Conservation (phyloP, 1,284 basidiomycete species). For the Fomitopsis palustris region DNA sequence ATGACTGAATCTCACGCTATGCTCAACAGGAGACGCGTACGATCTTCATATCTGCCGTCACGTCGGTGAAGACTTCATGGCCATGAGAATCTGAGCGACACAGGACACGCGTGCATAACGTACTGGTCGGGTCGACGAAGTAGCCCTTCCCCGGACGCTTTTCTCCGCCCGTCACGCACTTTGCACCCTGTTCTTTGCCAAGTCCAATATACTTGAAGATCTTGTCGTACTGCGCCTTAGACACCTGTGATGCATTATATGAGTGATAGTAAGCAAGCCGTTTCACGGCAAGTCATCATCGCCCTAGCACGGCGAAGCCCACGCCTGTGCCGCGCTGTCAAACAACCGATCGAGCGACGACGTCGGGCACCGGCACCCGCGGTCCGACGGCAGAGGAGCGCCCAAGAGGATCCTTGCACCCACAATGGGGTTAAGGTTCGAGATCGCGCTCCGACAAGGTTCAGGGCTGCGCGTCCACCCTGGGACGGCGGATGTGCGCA, state of each 20-base stretch:
- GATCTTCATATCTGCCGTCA: conserved; percentile 74
- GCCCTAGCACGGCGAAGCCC: too few relatives aligned
- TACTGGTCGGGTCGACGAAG: conserved; percentile 76
- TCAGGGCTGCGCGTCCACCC: neutral
- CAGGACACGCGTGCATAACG: conserved; percentile 20
- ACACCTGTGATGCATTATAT: conserved; percentile 51
- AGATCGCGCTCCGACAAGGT: neutral
- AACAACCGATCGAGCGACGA: too few relatives aligned
- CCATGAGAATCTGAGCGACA: neutral
- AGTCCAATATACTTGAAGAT: conserved; percentile 87
- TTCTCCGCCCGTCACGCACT: conserved; percentile 74
- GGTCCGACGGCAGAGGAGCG: neutral
- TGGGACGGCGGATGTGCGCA: neutral
- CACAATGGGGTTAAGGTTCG: conserved; percentile 7
- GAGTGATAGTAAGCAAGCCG: too few relatives aligned
- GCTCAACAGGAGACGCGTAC: conserved; percentile 38
- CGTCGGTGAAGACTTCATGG: conserved; percentile 66
- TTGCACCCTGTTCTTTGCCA: conserved; percentile 85
- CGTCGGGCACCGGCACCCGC: neutral
- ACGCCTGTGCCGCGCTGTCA: too few relatives aligned
- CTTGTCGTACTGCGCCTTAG: conserved; percentile 83
- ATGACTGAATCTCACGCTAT: neutral
- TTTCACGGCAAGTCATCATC: too few relatives aligned
- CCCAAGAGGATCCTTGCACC: neutral
- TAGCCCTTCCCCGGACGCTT: conserved; percentile 68